Evolutionary conservation across 2,329 filamentous ascomycete genomes (phyloP), one percentile per base, ranked within the genome.

Genomic region (Annulohypoxylon truncatum): DNA sequence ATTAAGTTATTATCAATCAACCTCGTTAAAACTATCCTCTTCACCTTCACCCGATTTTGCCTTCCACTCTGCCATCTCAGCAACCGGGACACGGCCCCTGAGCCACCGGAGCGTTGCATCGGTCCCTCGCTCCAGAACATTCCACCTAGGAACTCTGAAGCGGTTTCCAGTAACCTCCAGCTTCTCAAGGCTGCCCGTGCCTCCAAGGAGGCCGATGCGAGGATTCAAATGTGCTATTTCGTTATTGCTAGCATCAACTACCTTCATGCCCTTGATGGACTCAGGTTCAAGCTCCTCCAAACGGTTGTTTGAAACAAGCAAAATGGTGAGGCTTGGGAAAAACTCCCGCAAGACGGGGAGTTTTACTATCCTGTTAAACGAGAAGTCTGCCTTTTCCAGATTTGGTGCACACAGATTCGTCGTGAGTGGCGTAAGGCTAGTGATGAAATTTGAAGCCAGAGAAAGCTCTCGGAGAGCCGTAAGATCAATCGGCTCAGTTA

Each of bases 91-190:
- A 59, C 91, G 86, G 26, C 93, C 91, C 65, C 92, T 86, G 53
- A 97, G 79, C 91, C 93, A 97, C 52, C 89, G 84, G 70, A 97
- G 81, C 0, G 93, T 90, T 2, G 92, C 91, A 72, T 97, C 93
- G 0, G 94, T 97, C 0, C 95, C 95, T 67, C 93, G 92, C 65
- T 95, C 92, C 50, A 98, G 81, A 5, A 97, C 86, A 68, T 91
- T 92, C 82, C 91, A 94, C 61, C 92, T 88, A 0, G 95, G 95
- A 29, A 97, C 93, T 29, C 93, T 86, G 80, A 98, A 98, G 29
- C 89, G 85, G 77, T 98, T 98, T 0, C 94, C 94, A 26, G 87
- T 87, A 3, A 97, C 91, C 50, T 97, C 91, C 8, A 97, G 81
- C 57, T 86, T 78, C 83, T 91, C 81, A 80, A 88, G 68, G 72